Evolutionary conservation across 202 grass and related monocot species (phyloP).

Genomic region (Carex sylvatica): DNA sequence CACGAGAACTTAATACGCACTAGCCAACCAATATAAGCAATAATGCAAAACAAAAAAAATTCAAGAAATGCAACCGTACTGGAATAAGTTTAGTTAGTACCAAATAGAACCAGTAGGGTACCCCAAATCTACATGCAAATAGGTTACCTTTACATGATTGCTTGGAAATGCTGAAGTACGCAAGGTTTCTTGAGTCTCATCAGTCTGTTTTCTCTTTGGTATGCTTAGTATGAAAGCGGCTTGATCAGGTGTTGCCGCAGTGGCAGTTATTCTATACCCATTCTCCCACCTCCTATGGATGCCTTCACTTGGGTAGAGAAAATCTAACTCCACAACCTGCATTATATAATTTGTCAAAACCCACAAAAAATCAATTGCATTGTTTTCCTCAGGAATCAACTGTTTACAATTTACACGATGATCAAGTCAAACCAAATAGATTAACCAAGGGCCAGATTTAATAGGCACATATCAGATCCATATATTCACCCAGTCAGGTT

Average conservation of each 20-base stretch:
- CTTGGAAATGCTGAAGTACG: constrained; percentile 94
- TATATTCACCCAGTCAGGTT: not conserved
- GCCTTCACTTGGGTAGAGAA: constrained; percentile 96
- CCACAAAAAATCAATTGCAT: not conserved
- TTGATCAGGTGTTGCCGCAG: constrained; percentile 85
- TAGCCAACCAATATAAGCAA: not conserved
- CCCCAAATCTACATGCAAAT: not conserved
- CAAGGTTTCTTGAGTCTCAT: constrained; percentile 96
- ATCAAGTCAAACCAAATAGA: not conserved
- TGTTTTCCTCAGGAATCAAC: not conserved
- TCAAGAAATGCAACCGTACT: not conserved
- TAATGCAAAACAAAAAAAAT: not conserved
- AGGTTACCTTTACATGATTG: constrained; percentile 91
- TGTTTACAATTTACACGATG: not conserved
- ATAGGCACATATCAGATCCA: not conserved
- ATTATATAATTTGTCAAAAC: constrained; percentile 6
- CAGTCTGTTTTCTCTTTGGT: constrained; percentile 72
- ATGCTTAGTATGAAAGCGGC: constrained; percentile 95
- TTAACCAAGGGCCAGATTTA: not conserved
- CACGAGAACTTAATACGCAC: not conserved
- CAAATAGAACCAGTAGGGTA: constrained; percentile 1
- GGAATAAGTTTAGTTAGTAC: not conserved
- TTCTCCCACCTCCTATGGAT: constrained; percentile 88
- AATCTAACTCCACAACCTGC: constrained; percentile 96
- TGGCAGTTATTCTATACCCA: constrained; percentile 91